Conservation (phyloP, 345 rosid species). For the Hibiscus mutabilis region DNA sequence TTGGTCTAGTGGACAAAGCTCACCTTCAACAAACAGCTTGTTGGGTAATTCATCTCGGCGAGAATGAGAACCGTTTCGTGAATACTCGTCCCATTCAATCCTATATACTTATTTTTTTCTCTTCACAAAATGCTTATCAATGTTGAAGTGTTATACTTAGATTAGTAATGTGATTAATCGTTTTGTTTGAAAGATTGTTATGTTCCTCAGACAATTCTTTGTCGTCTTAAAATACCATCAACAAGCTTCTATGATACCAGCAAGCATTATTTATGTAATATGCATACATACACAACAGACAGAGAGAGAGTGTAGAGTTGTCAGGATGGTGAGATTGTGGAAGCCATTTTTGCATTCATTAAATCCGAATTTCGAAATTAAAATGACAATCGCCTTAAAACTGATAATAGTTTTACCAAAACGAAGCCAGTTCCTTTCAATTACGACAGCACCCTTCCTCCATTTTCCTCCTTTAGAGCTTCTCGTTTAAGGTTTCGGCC, state of each 20-base stretch:
- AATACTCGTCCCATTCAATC: not conserved
- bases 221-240: not conserved
- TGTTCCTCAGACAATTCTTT: not conserved
- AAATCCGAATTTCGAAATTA: not conserved
- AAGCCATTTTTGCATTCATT: too few species aligned
- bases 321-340: too few species aligned
- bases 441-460: not conserved
- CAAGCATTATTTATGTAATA: not conserved
- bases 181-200: not conserved
- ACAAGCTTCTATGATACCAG: not conserved
- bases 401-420: not conserved
- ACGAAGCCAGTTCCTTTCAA: not conserved
- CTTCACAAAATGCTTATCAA: not conserved
- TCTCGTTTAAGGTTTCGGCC: too few species aligned
- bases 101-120: not conserved
- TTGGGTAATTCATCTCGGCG: constrained; percentile 41
- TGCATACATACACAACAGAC: too few species aligned
- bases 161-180: not conserved
- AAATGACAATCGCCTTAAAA: not conserved
- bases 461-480: too few species aligned
- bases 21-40: constrained; percentile 74
- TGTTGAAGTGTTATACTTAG: not conserved
- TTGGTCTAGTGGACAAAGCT: constrained; percentile 82
- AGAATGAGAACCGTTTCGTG: constrained; percentile 13
- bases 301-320: too few species aligned